phyloP scores from a whole-genome alignment of 1,284 basidiomycete species.

The Malassezia caprae region DNA sequence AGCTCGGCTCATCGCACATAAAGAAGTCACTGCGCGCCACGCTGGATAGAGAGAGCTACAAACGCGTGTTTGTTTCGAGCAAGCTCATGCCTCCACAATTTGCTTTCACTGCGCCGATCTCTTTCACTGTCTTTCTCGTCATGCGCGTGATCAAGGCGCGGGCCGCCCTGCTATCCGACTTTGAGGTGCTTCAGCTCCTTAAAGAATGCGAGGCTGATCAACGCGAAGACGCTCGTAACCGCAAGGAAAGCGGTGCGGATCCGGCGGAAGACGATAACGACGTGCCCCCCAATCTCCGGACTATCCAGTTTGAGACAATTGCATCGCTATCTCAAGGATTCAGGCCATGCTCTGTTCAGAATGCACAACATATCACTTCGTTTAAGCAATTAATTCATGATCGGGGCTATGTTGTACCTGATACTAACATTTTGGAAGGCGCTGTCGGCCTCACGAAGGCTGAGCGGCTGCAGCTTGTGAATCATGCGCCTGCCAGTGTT shows the following conservation, averaged over 20 bases:
- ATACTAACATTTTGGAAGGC: slow-evolving; percentile 23
- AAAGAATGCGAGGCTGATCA: slow-evolving; percentile 66
- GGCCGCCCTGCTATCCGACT: slow-evolving; percentile 70
- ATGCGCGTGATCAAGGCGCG: slow-evolving; percentile 65
- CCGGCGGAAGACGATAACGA: slow-evolving; percentile 19
- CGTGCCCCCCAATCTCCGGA: slow-evolving; percentile 63
- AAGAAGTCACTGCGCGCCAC: neutral
- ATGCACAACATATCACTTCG: slow-evolving; percentile 57
- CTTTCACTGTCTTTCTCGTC: neutral
- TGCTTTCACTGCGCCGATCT: neutral
- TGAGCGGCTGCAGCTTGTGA: slow-evolving; percentile 81
- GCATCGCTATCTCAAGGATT: slow-evolving; percentile 66
- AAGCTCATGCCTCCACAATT: neutral
- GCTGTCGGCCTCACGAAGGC: slow-evolving; percentile 68
- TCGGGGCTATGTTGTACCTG: slow-evolving; percentile 23
- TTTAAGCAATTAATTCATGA: slow-evolving; percentile 58
- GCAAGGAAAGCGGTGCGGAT: slow-evolving; percentile 3
- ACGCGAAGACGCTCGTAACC: slow-evolving; percentile 56
- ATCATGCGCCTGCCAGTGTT: slow-evolving; percentile 67
- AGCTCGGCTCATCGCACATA: neutral
- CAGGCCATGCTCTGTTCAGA: slow-evolving; percentile 62
- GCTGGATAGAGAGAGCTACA: neutral
- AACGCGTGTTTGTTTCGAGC: neutral
- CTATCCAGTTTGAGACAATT: slow-evolving; percentile 77
- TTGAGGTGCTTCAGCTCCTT: slow-evolving; percentile 71